These are phyloP conservation scores for Nakazawaea ishiwadae DNA, from an alignment of 805 yeast genomes.

Conservation along the genomic window DNA sequence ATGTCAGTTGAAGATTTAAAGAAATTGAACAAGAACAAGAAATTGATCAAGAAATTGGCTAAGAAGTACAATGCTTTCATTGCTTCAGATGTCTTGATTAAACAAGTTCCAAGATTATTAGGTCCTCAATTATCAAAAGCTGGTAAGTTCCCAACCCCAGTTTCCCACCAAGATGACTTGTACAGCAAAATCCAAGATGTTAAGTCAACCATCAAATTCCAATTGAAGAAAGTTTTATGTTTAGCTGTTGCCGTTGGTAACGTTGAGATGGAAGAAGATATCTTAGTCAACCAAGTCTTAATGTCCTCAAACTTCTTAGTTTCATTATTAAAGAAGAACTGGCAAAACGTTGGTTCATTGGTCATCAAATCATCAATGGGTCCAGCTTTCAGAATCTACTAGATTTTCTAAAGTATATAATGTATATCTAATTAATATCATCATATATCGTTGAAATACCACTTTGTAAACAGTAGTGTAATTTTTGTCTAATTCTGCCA, in stretches of 20 bases:
- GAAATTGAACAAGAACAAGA: slow-evolving; percentile 99
- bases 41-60: slow-evolving; percentile 98
- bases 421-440: not conserved
- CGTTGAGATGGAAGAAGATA: slow-evolving; percentile 99
- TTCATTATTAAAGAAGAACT: slow-evolving; percentile 99
- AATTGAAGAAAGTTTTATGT: slow-evolving; percentile 99
- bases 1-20: slow-evolving; percentile 99
- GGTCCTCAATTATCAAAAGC: slow-evolving; percentile 99
- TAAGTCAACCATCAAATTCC: slow-evolving; percentile 99
- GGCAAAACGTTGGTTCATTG: slow-evolving; percentile 99
- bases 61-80: slow-evolving; percentile 99
- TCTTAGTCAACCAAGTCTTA: slow-evolving; percentile 95
- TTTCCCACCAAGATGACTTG: slow-evolving; percentile 98
- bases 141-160: slow-evolving; percentile 99
- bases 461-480: no score
- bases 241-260: slow-evolving; percentile 99
- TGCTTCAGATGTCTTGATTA: slow-evolving; percentile 98
- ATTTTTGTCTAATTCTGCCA: no score
- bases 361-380: slow-evolving; percentile 99
- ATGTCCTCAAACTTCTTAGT: slow-evolving; percentile 99
- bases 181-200: slow-evolving; percentile 95
- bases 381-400: slow-evolving; percentile 99
- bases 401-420: slow-evolving; percentile 28
- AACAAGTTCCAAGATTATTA: slow-evolving; percentile 99
- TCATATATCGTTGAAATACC: no score